phyloP scores from a whole-genome alignment of 129 eudicot genomes.

The Flaveria linearis region DNA sequence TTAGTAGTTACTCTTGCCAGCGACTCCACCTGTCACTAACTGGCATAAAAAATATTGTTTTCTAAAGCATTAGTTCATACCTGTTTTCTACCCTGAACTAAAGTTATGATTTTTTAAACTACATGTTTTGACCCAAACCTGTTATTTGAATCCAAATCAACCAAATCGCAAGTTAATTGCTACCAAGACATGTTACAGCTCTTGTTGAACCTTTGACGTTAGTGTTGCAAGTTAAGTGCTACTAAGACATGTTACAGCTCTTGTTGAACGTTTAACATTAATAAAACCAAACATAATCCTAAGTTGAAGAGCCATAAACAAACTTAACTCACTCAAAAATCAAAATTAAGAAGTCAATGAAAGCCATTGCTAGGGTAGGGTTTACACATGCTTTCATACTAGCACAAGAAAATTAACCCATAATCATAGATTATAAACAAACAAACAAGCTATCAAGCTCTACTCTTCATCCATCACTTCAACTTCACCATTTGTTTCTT shows the following conservation, averaged over 20 bases:
- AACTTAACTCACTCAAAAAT: not conserved
- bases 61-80: not conserved
- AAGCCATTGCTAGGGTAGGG: conserved; percentile 11
- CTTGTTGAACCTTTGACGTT: not conserved
- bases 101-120: not conserved
- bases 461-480: conserved; percentile 59
- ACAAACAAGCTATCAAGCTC: conserved; percentile 2
- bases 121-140: not conserved
- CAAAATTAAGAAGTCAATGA: not conserved
- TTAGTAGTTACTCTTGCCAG: not conserved
- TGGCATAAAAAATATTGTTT: too few species aligned
- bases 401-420: conserved; percentile 26
- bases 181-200: not conserved
- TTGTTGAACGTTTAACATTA: not conserved
- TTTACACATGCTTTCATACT: conserved; percentile 21
- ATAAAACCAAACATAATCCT: not conserved
- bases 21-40: too few species aligned
- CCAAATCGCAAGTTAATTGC: not conserved
- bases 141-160: not conserved
- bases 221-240: not conserved
- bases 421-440: conserved; percentile 19
- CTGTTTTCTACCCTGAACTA: not conserved
- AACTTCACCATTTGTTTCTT: conserved; percentile 44
- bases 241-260: not conserved
- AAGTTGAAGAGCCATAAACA: not conserved